Evolutionary conservation across 1,284 basidiomycete genomes (phyloP).

Genomic region (Wolfiporia cocos): DNA sequence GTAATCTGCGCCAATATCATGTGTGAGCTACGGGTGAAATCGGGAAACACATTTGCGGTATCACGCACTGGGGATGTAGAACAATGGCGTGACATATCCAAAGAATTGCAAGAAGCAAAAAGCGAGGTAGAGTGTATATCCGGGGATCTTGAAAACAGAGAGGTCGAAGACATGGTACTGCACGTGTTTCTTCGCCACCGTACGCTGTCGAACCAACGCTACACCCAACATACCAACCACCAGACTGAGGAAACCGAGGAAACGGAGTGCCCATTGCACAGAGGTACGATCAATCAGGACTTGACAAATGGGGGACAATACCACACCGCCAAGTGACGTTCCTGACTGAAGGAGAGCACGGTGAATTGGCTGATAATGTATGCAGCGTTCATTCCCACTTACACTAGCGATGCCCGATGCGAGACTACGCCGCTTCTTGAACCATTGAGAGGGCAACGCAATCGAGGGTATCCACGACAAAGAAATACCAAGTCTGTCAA

Average conservation of each 20-base stretch:
- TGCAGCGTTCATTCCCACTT: neutral
- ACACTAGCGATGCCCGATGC: constrained; percentile 2
- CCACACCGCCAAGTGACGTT: constrained; percentile 2
- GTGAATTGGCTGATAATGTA: neutral
- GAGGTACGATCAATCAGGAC: constrained; percentile 4
- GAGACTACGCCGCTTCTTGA: constrained; percentile 3
- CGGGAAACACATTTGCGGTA: neutral
- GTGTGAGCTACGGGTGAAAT: neutral
- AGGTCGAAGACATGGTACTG: constrained; percentile 2
- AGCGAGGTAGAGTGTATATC: neutral
- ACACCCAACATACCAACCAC: neutral
- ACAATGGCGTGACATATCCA: constrained; percentile 1
- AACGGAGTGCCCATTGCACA: constrained; percentile 3
- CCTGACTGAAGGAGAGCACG: neutral
- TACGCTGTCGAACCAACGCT: constrained; percentile 1
- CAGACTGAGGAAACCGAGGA: constrained; percentile 2
- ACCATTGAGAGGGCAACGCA: constrained; percentile 5
- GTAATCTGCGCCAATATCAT: neutral
- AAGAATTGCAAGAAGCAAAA: constrained; percentile 5
- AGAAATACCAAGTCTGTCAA: neutral
- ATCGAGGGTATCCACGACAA: constrained; percentile 3
- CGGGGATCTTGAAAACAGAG: neutral
- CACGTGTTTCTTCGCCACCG: neutral
- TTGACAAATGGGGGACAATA: constrained; percentile 4
- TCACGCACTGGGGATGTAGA: constrained; percentile 3